Evolutionary conservation across 2,329 filamentous ascomycete species (phyloP).

Genomic region (Cordyceps cateniannulata): DNA sequence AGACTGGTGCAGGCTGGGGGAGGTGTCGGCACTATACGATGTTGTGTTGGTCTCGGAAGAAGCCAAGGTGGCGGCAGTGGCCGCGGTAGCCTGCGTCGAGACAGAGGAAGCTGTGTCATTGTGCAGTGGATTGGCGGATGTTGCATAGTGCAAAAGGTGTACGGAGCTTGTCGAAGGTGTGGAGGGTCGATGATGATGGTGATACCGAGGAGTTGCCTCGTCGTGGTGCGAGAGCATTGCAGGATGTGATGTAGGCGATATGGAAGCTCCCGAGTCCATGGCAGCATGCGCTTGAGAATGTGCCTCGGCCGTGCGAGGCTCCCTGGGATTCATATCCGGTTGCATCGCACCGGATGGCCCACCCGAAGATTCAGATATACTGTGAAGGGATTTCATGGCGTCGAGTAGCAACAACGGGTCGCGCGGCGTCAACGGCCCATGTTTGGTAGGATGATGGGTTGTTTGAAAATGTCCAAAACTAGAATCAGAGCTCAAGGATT

Average conservation of each 20-base stretch:
- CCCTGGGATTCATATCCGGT: not conserved
- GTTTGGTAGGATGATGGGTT: not conserved
- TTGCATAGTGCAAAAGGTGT: slow-evolving; percentile 21
- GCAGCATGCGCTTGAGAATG: not conserved
- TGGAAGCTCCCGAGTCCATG: slow-evolving; percentile 1
- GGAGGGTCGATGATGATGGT: slow-evolving; percentile 8
- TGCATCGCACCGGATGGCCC: not conserved
- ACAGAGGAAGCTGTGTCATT: slow-evolving; percentile 49
- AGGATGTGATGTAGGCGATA: slow-evolving; percentile 12
- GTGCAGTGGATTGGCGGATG: slow-evolving; percentile 15
- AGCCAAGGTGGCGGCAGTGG: slow-evolving; percentile 29
- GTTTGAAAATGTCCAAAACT: not conserved
- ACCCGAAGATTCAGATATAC: slow-evolving; percentile 1
- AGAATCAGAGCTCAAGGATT: not conserved
- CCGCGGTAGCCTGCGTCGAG: slow-evolving; percentile 39
- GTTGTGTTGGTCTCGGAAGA: slow-evolving; percentile 26
- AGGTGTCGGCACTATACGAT: slow-evolving; percentile 34
- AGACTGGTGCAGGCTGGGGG: slow-evolving; percentile 42
- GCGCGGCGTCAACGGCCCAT: slow-evolving; percentile 12
- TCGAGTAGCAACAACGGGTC: slow-evolving; percentile 8
- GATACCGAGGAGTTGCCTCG: slow-evolving; percentile 3
- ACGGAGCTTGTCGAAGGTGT: slow-evolving; percentile 22
- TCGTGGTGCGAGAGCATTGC: slow-evolving; percentile 8
- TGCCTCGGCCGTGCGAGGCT: slow-evolving; percentile 3
- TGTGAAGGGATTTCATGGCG: slow-evolving; percentile 10